Base-by-base conservation (phyloP, 208 protist species). In the Crithidia sp. region DNA sequence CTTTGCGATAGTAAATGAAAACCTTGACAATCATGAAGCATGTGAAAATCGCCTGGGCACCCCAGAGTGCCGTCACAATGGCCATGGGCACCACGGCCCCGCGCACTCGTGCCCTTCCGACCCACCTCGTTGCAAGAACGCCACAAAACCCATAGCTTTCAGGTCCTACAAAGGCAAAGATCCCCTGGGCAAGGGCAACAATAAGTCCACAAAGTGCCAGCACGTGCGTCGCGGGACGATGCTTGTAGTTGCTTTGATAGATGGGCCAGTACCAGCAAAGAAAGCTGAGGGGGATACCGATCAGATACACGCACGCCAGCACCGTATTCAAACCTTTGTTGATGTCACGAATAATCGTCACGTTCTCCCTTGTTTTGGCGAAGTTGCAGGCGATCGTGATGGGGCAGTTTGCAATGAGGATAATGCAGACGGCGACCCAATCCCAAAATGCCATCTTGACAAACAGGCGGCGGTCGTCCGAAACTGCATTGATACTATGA, bases 181-280 rank as follows among this genome's bases (percentile, higher is more conserved):
- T 79, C 8, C 60, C 58, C 45, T 88, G 83, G 1, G 72, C 85
- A 9, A 92, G 54, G 9, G 82, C 79, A 39, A 94, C 68, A 36
- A 89, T 52, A 9, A 94, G 76, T 9, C 86, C 89, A 55, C 76
- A 83, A 13, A 92, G n/a, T 39, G 83, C 83, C 37, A 90, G 50
- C 4, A 92, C 43, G 64, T 94, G 84, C 66, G 81, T 79, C 6
- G 71, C 71, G 7, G 85, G 78, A 40, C 73, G 63, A 9, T 79
- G 76, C 17, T 82, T 90, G 59, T 71, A 87, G 60, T 86, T 89
- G 19, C 77, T 77, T 47, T 60, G 41, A 50, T 92, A 94, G 10
- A 94, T 58, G 1, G 71, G 67, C 85, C 86, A 94, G 74, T 92
- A 91, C 83, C 86, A 94, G 17, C 84, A 52, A 43, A 94, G 59